Conservation (phyloP, 257 asterid species). For the Dorcoceras hygrometricum region DNA sequence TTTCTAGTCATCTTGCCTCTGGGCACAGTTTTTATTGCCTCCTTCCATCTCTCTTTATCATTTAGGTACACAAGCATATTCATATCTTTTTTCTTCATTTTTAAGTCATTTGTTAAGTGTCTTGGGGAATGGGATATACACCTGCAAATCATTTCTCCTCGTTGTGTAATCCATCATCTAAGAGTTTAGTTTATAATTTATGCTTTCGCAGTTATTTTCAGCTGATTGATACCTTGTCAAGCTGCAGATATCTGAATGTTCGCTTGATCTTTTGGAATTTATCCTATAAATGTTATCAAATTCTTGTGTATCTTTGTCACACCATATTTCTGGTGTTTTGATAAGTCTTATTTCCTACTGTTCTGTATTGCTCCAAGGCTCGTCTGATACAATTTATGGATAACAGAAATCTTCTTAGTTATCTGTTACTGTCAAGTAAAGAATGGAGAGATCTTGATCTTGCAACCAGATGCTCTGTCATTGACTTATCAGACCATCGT, state of each 20-base stretch:
- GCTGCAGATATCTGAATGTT: not conserved
- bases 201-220: no score
- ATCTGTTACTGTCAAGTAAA: conserved; percentile 67
- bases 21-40: no score
- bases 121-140: not conserved
- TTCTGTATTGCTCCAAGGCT: no score
- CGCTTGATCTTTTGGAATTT: not conserved
- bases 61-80: no score
- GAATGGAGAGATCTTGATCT: conserved; percentile 60
- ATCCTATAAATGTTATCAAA: not conserved
- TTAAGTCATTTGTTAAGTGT: no score
- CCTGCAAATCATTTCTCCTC: not conserved
- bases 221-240: not conserved
- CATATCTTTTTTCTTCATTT: no score
- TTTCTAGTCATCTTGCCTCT: no score
- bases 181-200: not conserved
- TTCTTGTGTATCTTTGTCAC: no score
- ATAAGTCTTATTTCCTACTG: no score
- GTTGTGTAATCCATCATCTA: not conserved
- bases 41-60: no score
- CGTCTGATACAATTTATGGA: not conserved
- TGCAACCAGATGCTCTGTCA: conserved; percentile 61
- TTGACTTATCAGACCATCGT: conserved; percentile 44
- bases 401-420: conserved; percentile 70
- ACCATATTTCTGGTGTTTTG: not conserved